phyloP scores from a whole-genome alignment of 2,329 filamentous ascomycete genomes.

The Berkeleyomyces basicola region DNA sequence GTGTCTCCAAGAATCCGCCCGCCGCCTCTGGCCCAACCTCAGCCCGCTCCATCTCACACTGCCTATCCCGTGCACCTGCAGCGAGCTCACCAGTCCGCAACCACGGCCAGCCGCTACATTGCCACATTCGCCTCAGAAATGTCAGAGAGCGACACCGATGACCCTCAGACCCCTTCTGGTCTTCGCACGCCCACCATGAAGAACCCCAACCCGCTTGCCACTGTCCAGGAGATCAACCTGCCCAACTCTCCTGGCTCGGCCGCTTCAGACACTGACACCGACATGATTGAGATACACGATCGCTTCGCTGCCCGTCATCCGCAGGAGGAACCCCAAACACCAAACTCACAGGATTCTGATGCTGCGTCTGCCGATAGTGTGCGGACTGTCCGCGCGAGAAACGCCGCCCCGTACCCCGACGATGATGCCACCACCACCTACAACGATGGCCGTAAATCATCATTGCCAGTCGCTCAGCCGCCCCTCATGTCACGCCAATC shows the following conservation, averaged over 20 bases:
- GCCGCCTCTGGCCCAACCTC: conserved; percentile 20
- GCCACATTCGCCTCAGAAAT: conserved; percentile 16
- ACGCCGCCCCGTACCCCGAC: conserved; percentile 23
- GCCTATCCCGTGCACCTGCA: conserved; percentile 8
- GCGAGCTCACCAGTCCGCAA: neutral
- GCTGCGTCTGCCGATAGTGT: neutral
- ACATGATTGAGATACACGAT: conserved; percentile 36
- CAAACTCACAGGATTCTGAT: conserved; percentile 5
- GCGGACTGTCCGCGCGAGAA: conserved; percentile 4
- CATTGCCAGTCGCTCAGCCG: conserved; percentile 24
- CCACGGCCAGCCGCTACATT: neutral
- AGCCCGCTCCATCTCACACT: conserved; percentile 1
- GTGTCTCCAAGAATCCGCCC: conserved; percentile 62
- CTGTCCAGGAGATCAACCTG: conserved; percentile 78
- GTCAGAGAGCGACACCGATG: conserved; percentile 38
- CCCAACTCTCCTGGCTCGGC: conserved; percentile 46
- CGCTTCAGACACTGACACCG: conserved; percentile 17
- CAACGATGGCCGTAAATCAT: conserved; percentile 26
- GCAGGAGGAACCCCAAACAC: neutral
- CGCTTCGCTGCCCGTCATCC: conserved; percentile 22
- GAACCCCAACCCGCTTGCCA: conserved; percentile 52
- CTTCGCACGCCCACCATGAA: conserved; percentile 41
- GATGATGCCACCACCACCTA: conserved; percentile 46
- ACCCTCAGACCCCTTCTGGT: conserved; percentile 30
- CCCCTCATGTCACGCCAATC: conserved; percentile 48